Conservation (phyloP, 116 monocot species). For the Phalaenopsis hybrid region DNA sequence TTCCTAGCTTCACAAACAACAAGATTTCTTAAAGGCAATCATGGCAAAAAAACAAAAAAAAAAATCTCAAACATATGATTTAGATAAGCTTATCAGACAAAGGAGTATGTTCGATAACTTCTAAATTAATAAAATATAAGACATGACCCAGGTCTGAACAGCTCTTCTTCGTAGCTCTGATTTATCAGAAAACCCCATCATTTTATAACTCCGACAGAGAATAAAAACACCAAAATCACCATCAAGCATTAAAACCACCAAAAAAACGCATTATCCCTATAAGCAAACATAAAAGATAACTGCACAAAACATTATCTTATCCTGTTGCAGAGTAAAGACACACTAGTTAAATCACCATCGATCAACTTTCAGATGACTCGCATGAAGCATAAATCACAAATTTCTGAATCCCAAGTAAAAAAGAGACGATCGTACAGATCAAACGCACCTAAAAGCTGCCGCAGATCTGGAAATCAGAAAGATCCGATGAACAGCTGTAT, state of each 20-base stretch:
- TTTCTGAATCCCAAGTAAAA: not conserved
- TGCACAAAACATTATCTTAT: not conserved
- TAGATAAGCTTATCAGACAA: not conserved
- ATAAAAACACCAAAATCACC: not conserved
- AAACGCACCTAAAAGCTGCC: not conserved
- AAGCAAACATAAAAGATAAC: not conserved
- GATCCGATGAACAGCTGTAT: not conserved
- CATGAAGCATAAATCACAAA: not conserved
- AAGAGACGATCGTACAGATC: not conserved
- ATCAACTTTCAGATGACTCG: not conserved
- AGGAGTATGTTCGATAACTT: not conserved
- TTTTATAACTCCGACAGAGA: not conserved
- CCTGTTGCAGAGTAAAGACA: not conserved
- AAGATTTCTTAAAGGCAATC: not conserved
- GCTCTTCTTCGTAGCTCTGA: not conserved
- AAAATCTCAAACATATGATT: not conserved
- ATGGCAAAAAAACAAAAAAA: not conserved
- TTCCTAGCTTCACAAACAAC: not conserved
- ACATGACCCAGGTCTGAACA: not conserved
- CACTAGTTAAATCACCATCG: not conserved
- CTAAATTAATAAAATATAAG: not conserved
- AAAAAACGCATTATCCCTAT: not conserved
- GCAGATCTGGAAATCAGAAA: slow-evolving; percentile 1
- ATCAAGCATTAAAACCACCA: not conserved
- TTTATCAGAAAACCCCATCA: not conserved